Conservation (phyloP, 352 stramenopile genomes). For the Pythium dissotocum region DNA sequence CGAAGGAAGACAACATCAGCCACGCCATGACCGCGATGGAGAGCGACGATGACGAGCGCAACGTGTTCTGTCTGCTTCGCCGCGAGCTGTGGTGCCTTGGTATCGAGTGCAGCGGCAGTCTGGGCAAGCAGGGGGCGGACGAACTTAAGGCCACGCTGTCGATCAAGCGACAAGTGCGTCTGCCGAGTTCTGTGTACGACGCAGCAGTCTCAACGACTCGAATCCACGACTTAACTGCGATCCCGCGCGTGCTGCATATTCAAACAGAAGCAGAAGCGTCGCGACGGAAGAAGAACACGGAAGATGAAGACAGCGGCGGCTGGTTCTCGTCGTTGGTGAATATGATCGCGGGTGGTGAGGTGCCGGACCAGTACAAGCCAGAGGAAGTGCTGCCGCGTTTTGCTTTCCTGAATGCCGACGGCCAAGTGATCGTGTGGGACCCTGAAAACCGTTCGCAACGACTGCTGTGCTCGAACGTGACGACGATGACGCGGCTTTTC, state of each 20-base stretch:
- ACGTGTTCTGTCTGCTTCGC: conserved; percentile 61
- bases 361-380: conserved; percentile 68
- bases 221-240: conserved; percentile 48
- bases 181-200: conserved; percentile 40
- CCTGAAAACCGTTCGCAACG: conserved; percentile 68
- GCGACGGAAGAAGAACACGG: conserved; percentile 36
- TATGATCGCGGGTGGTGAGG: conserved; percentile 60
- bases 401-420: conserved; percentile 48
- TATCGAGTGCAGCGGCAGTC: conserved; percentile 39
- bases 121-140: conserved; percentile 38
- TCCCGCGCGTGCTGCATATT: conserved; percentile 62
- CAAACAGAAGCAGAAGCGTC: conserved; percentile 39
- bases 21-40: conserved; percentile 61
- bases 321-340: conserved; percentile 70
- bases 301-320: conserved; percentile 36
- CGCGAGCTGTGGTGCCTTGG: conserved; percentile 63
- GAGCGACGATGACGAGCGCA: conserved; percentile 43
- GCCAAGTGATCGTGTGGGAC: conserved; percentile 78
- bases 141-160: conserved; percentile 36
- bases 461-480: conserved; percentile 68
- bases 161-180: conserved; percentile 46
- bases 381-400: conserved; percentile 74
- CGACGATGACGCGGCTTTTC: conserved; percentile 56
- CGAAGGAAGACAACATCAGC: neutral
- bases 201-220: conserved; percentile 11